Percentiles rank a stretch among this genome's conserved stretches.
These are phyloP conservation scores for Fusarium camptoceras DNA, from an alignment of 2,329 filamentous ascomycete genomes.

Conservation along the genomic window DNA sequence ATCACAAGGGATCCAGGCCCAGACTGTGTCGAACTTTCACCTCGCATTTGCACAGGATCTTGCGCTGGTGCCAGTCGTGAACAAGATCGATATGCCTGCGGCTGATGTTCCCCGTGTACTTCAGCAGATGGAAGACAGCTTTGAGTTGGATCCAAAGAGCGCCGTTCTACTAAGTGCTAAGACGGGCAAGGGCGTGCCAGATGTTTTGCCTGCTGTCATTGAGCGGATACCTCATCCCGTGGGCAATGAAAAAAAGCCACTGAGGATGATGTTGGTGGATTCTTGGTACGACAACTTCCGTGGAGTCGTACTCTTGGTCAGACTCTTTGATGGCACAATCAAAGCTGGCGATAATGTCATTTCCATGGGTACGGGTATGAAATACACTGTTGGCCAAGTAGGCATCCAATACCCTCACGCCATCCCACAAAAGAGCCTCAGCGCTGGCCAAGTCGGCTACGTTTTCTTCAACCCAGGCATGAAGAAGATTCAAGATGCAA, in stretches of 20 bases:
- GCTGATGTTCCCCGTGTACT: constrained; percentile 89
- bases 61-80: constrained; percentile 88
- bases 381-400: constrained; percentile 95
- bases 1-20: constrained; percentile 94
- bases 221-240: constrained; percentile 84
- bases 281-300: constrained; percentile 99
- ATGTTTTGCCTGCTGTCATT: constrained; percentile 86
- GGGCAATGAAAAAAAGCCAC: constrained; percentile 77
- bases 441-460: constrained; percentile 95
- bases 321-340: constrained; percentile 89
- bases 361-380: constrained; percentile 87
- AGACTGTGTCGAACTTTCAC: constrained; percentile 99
- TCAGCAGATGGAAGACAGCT: constrained; percentile 85
- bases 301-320: constrained; percentile 89
- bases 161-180: constrained; percentile 86
- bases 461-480: constrained; percentile 98
- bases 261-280: constrained; percentile 90
- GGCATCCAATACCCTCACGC: constrained; percentile 95
- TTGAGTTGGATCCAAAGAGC: constrained; percentile 84
- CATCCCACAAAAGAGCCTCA: constrained; percentile 81
- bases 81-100: constrained; percentile 94
- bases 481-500: constrained; percentile 95
- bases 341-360: constrained; percentile 85
- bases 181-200: constrained; percentile 87
- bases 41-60: constrained; percentile 93